Evolutionary conservation across 176 grass and related monocot genomes (phyloP).

Genomic region (Saccharum spontaneum): DNA sequence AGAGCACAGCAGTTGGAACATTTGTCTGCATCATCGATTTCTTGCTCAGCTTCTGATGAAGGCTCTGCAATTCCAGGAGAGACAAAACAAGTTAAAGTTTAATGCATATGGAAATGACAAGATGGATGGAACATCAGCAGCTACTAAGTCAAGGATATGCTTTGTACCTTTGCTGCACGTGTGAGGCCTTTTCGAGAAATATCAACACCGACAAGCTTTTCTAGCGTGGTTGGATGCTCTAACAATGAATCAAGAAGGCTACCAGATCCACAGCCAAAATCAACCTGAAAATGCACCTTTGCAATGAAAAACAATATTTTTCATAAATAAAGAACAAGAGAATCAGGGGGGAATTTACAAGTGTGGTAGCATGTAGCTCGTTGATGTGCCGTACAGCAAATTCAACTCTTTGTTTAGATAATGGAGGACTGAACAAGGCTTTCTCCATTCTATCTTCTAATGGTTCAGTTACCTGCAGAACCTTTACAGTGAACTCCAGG

Average conservation of each 20-base stretch:
- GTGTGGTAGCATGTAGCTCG: constrained; percentile 66
- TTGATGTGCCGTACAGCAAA: constrained; percentile 82
- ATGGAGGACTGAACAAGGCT: constrained; percentile 77
- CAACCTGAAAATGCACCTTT: constrained; percentile 56
- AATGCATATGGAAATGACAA: constrained; percentile 5
- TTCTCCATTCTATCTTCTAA: constrained; percentile 96
- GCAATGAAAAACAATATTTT: constrained; percentile 18
- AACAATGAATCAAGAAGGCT: constrained; percentile 88
- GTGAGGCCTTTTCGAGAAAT: constrained; percentile 78
- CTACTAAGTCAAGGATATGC: neutral
- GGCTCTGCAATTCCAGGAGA: constrained; percentile 48
- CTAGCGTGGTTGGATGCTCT: constrained; percentile 75
- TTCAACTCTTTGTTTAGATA: constrained; percentile 91
- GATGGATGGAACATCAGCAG: neutral
- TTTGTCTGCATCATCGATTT: constrained; percentile 44
- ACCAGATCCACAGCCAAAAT: constrained; percentile 98
- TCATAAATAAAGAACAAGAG: constrained; percentile 28
- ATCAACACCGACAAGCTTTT: constrained; percentile 90
- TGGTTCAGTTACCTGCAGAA: constrained; percentile 73
- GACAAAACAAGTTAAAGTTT: constrained; percentile 5
- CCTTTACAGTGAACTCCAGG: constrained; percentile 75
- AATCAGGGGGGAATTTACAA: constrained; percentile 44
- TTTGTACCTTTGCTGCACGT: constrained; percentile 75
- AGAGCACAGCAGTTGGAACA: constrained; percentile 61
- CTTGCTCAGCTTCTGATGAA: constrained; percentile 72